A percentile compares a stretch with the other conserved stretches of the same genome.
Evolutionary conservation across 306 rosid species (phyloP).

Genomic region (Lablab purpureus): DNA sequence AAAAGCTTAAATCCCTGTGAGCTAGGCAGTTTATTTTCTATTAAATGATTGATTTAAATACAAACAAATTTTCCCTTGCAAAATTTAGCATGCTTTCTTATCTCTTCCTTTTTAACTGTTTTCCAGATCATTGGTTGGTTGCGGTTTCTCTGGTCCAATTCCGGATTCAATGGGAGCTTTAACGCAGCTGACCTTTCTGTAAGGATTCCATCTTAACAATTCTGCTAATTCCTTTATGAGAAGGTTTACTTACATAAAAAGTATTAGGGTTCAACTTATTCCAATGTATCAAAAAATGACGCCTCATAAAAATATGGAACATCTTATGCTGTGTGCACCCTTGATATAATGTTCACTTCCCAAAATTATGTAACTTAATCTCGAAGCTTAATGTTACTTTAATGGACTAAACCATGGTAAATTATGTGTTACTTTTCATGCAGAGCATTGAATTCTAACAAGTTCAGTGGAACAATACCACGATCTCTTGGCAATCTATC

Average conservation of each 20-base stretch:
- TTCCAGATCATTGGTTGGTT: slow-evolving; percentile 69
- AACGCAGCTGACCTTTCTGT: slow-evolving; percentile 66
- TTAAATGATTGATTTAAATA: slow-evolving; percentile 12
- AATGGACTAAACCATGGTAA: slow-evolving; percentile 30
- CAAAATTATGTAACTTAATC: not conserved
- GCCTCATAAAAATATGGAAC: slow-evolving; percentile 19
- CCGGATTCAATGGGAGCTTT: slow-evolving; percentile 75
- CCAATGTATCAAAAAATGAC: slow-evolving; percentile 1
- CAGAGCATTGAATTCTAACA: slow-evolving; percentile 61
- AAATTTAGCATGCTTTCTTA: slow-evolving; percentile 14
- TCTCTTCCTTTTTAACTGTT: slow-evolving; percentile 24
- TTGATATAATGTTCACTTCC: not conserved
- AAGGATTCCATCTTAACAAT: slow-evolving; percentile 45
- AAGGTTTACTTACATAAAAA: not conserved
- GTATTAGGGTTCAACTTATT: slow-evolving; percentile 1
- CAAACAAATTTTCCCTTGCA: slow-evolving; percentile 2
- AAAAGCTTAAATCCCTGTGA: slow-evolving; percentile 66
- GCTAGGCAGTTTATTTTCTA: slow-evolving; percentile 34
- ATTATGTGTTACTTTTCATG: slow-evolving; percentile 36
- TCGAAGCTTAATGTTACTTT: slow-evolving; percentile 26
- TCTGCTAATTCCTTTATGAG: slow-evolving; percentile 4
- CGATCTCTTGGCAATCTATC: slow-evolving; percentile 57
- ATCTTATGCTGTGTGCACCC: not conserved
- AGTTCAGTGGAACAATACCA: slow-evolving; percentile 57
- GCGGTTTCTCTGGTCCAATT: slow-evolving; percentile 71